A percentile compares a stretch with the other conserved stretches of the same genome.
phyloP scores from a whole-genome alignment of 176 grass and related monocot genomes.

The Canna indica region DNA sequence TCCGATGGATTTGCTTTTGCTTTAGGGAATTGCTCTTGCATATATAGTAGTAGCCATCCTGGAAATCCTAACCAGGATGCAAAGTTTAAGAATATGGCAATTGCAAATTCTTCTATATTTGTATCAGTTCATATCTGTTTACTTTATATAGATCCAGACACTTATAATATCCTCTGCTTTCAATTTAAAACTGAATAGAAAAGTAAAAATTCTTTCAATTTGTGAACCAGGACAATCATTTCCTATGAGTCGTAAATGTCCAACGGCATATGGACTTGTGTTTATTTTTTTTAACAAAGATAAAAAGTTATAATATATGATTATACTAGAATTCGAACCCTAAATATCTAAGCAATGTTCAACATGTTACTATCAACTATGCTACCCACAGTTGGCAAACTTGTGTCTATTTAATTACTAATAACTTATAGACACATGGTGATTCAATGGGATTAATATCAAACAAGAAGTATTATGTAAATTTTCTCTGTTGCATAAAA shows the following conservation, averaged over 20 bases:
- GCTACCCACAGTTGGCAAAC: too few species aligned
- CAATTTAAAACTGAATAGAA: not conserved
- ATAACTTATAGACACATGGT: too few species aligned
- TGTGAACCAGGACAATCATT: too few species aligned
- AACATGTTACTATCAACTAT: too few species aligned
- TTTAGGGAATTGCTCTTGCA: slow-evolving; percentile 81
- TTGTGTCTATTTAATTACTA: too few species aligned
- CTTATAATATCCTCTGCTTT: not conserved
- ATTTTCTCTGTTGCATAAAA: not conserved
- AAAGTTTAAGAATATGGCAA: slow-evolving; percentile 44
- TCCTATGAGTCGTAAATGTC: too few species aligned
- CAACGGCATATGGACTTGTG: too few species aligned
- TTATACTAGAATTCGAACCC: too few species aligned
- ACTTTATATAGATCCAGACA: not conserved
- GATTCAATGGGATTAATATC: too few species aligned
- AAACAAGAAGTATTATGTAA: not conserved
- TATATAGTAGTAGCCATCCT: slow-evolving; percentile 70
- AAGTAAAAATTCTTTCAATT: not conserved
- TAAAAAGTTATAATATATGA: too few species aligned
- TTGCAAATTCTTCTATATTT: slow-evolving; percentile 25
- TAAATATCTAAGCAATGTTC: too few species aligned
- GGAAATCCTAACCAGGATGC: slow-evolving; percentile 55
- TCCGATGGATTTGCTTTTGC: not conserved
- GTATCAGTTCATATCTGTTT: not conserved
- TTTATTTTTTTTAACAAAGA: too few species aligned